Percentiles rank a stretch among this genome's conserved stretches.
phyloP scores from a whole-genome alignment of 2,329 filamentous ascomycete species.

The Lasiodiplodia hormozganensis region DNA sequence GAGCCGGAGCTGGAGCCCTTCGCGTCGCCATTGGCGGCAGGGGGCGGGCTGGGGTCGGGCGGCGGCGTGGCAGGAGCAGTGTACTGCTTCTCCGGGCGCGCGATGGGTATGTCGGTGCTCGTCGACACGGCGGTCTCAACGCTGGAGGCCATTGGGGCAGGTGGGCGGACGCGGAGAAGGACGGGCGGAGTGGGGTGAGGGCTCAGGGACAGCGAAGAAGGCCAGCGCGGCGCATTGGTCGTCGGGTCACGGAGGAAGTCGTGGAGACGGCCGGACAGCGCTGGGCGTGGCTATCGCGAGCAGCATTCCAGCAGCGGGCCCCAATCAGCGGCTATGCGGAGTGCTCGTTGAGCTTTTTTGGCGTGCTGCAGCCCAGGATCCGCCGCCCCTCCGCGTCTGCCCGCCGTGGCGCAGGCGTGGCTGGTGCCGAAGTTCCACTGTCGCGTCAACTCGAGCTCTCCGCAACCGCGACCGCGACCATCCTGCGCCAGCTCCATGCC shows the following conservation, averaged over 20 bases:
- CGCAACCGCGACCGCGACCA: neutral
- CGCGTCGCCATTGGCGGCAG: constrained; percentile 33
- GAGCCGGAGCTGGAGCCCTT: constrained; percentile 22
- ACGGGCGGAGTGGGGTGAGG: constrained; percentile 7
- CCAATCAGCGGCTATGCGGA: constrained; percentile 21
- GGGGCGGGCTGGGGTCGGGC: constrained; percentile 28
- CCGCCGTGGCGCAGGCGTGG: constrained; percentile 9
- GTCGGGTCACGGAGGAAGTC: constrained; percentile 8
- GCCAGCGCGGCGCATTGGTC: constrained; percentile 25
- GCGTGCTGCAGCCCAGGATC: constrained; percentile 25
- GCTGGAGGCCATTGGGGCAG: constrained; percentile 29
- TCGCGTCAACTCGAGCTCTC: constrained; percentile 23
- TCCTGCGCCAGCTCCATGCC: constrained; percentile 1
- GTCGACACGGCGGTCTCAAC: constrained; percentile 38
- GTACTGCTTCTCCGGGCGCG: constrained; percentile 37
- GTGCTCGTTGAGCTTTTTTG: constrained; percentile 24
- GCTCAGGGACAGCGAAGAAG: constrained; percentile 11
- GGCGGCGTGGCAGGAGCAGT: constrained; percentile 32
- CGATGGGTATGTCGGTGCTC: constrained; percentile 37
- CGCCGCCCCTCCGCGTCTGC: neutral
- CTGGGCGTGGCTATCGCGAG: constrained; percentile 14
- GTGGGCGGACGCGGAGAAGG: constrained; percentile 11
- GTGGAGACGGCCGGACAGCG: neutral
- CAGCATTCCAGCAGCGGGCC: constrained; percentile 20
- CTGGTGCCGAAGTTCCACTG: constrained; percentile 5